Base-by-base conservation (phyloP, 2,329 filamentous ascomycete genomes). In the Aspergillus sp. region DNA sequence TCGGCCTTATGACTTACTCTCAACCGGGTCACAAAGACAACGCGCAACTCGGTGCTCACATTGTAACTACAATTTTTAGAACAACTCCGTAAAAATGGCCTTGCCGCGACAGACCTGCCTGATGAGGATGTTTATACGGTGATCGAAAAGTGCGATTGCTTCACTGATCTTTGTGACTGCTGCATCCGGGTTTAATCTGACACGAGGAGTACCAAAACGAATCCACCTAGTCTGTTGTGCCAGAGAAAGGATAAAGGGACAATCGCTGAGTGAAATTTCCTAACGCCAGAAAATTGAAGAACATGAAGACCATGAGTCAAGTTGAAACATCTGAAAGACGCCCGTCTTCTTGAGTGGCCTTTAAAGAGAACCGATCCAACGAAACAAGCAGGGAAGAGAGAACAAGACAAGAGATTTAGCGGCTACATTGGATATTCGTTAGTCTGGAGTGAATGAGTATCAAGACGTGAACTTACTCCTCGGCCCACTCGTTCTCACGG, bases 401-500 rank as follows among this genome's bases (percentile, higher is more conserved):
- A 9, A 13, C 3, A 4, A 19, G 19, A 42, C 16, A 14, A 20
- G 19, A 8, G 9, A 8, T 30, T 42, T 42, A 42, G 40, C 40
- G 40, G 40, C 40, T 42, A 13, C 11, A 22, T 13, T 38, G 19
- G 19, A 42, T 4, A 42, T 13, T 7, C 10, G 13, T 38, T n/a
- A 38, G 35, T 36, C 26, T 30, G 8, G 22, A 26, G 38, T 48
- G 41, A 43, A 45, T 36, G 17, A 32, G 32, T 32, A 40, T 32
- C 35, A 49, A 49, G 19, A 49, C 24, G 38, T 19, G 22, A 43
- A 66, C 77, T 74, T 70, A 80, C 76, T 94, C 89, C 79, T 94
- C 89, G 43, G 89, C 89, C 89, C 89, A 94, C 76, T 94, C 89
- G 71, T 94, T 94, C 80, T 94, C 89, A 3, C 89, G 84, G 52